Evolutionary conservation across 148 eudicot genomes (phyloP), one percentile per base, ranked within the genome.

Genomic region (Camellia granthamiana): DNA sequence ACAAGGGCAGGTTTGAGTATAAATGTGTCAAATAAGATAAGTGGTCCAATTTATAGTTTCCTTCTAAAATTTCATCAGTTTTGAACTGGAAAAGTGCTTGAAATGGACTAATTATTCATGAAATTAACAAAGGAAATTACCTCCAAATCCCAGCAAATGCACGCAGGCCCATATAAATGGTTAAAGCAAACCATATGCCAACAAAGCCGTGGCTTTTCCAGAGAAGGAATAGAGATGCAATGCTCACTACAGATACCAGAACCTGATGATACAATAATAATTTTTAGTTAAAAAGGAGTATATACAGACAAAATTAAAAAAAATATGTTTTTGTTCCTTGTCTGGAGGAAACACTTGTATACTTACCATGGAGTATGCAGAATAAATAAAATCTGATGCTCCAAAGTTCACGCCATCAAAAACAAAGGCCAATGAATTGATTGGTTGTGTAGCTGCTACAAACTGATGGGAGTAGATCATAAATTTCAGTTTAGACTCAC

Each of bases 111-210:
- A 55, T 68, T 78, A 69, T 61, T 61, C 14, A 44, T 12, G 16
- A 15, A 18, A 56, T 16, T 16, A 42, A 6, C 21, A 43, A 72
- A 14, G 63, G 10, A 62, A 42, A 63, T 86, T 88, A 94, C 99
- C 99, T 94, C 97, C 95, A 92, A 69, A 96, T 69, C 12, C 99
- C 99, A 8, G 93, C 98, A 70, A 94, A 77, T 65, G 91, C 81
- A 6, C 99, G 91, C 5, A 96, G 92, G 67, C 80, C 88, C 99
- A 93, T 96, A 76, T 89, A 96, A 69, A 96, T 90, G 18, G 93
- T 89, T 21, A 96, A 83, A 41, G 98, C 99, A 58, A 88, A 42
- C 99, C 99, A 96, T 67, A 96, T 94, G 46, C 99, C 99, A 46
- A 94, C 77, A 69, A 92, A 96, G 8, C 99, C 99, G 23, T 84